phyloP scores from a whole-genome alignment of 2,329 filamentous ascomycete species.

The Chaetomiaceae sp. region DNA sequence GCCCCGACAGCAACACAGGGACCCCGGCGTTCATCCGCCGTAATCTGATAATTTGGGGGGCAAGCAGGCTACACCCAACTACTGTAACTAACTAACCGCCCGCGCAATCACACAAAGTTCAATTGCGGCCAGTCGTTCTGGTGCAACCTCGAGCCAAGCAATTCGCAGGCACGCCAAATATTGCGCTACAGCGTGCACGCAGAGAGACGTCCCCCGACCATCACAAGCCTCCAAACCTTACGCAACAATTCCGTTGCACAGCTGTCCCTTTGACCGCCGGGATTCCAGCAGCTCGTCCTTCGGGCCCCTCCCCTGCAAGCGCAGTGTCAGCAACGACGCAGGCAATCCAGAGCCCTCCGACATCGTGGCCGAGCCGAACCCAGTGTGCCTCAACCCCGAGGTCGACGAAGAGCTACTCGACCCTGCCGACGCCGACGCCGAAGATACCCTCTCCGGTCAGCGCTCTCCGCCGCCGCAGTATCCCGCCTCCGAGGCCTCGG shows the following conservation, averaged over 20 bases:
- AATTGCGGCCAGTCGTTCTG: neutral
- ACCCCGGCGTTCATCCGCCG: neutral
- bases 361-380: constrained; percentile 24
- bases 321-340: constrained; percentile 33
- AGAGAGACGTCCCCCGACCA: neutral
- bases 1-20: too few relatives aligned
- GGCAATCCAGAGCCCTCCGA: constrained; percentile 26
- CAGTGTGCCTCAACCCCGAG: constrained; percentile 30
- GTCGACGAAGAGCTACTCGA: constrained; percentile 26
- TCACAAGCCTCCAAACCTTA: neutral
- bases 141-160: neutral
- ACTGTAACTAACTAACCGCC: constrained; percentile 8
- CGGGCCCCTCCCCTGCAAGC: constrained; percentile 30
- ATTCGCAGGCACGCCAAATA: constrained; percentile 2
- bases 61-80: neutral
- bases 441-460: too few relatives aligned
- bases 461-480: constrained; percentile 56
- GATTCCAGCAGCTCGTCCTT: constrained; percentile 41
- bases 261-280: constrained; percentile 39
- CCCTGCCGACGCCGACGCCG: constrained; percentile 5
- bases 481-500: constrained; percentile 51
- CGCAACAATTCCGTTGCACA: neutral
- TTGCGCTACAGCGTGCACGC: neutral
- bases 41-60: neutral
- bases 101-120: constrained; percentile 7